Conservation (phyloP, 805 yeast genomes). For the Yarrowia divulgata region DNA sequence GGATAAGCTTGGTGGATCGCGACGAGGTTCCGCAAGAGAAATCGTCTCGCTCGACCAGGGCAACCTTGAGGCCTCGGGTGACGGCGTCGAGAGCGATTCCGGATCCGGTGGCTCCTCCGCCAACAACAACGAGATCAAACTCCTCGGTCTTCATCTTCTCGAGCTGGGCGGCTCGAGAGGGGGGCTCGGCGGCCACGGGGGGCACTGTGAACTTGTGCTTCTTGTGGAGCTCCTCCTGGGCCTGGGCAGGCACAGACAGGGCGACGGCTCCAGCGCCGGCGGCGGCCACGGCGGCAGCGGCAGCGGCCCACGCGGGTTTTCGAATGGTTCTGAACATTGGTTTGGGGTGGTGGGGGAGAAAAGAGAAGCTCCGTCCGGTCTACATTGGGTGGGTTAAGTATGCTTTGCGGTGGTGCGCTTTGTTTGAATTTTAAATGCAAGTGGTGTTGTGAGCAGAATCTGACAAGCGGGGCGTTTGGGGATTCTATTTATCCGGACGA, state of each 20-base stretch:
- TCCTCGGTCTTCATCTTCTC: conserved; percentile 52
- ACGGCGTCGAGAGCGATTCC: conserved; percentile 93
- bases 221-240: conserved; percentile 39
- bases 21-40: conserved; percentile 94
- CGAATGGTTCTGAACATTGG: conserved; percentile 34
- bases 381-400: conserved; percentile 33
- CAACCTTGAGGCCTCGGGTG: conserved; percentile 87
- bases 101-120: conserved; percentile 97
- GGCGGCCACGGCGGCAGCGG: conserved; percentile 32
- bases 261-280: conserved; percentile 40
- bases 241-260: conserved; percentile 36
- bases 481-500: background rate
- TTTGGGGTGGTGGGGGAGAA: conserved; percentile 4
- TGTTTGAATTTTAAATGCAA: conserved; percentile 24
- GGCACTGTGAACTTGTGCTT: conserved; percentile 22
- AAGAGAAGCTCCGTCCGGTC: conserved; percentile 3
- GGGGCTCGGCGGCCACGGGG: conserved; percentile 41
- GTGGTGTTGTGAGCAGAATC: conserved; percentile 6
- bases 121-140: conserved; percentile 84
- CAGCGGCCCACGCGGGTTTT: conserved; percentile 39
- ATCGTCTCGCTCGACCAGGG: conserved; percentile 84
- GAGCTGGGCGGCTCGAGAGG: conserved; percentile 47
- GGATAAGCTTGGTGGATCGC: conserved; percentile 94
- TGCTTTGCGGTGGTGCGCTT: conserved; percentile 39
- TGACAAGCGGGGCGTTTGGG: background rate